Evolutionary conservation across 768 basidiomycete genomes (phyloP), one percentile per base, ranked within the genome.

Genomic region (Rhizopogon vesiculosus): DNA sequence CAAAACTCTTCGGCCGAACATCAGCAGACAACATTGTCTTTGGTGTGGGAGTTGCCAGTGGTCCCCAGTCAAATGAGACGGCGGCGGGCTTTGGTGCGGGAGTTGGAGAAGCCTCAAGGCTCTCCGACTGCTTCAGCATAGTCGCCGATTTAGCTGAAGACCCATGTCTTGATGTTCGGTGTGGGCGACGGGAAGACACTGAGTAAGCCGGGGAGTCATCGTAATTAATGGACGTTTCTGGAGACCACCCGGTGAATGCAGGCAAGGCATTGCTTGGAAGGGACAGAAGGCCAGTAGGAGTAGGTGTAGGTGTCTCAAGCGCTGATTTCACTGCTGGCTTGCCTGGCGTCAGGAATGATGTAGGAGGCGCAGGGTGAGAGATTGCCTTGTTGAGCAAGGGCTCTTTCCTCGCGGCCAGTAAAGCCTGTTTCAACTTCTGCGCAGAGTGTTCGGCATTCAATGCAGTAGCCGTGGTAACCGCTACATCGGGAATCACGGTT

Each of bases 361-460:
- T 65, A 2, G 61, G 62, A 7, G 19, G 65, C 62, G 50, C 41
- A 2, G 54, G 41, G 2, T 59, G 55, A 28, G 52, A 41, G 2
- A 59, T 62, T 1, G 79, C 84, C 53, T 76, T 79, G 6, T 72
- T 92, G 41, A 92, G 69, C 38, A 89, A 69, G 0, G 91, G 91
- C 57, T 83, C 77, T 54, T 76, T 77, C 35, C 90, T 80, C 1
- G 76, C 77, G 6, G 74, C 65, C 22, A 91, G 69, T 8, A 93
- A 74, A 0, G 85, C 85, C 5, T 75, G 76, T 70, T 92, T 93
- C 54, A 93, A 75, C 56, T 76, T 79, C 49, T 82, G 79, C 1
- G 87, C 87, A 6, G 87, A 81, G 31, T 87, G 77, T 69, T 93
- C 92, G 0, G 89, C 86, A 56, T 90, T 89, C 45, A 94, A 74